Conservation (phyloP, 2,329 filamentous ascomycete genomes). For the Pochonia chlamydosporia region DNA sequence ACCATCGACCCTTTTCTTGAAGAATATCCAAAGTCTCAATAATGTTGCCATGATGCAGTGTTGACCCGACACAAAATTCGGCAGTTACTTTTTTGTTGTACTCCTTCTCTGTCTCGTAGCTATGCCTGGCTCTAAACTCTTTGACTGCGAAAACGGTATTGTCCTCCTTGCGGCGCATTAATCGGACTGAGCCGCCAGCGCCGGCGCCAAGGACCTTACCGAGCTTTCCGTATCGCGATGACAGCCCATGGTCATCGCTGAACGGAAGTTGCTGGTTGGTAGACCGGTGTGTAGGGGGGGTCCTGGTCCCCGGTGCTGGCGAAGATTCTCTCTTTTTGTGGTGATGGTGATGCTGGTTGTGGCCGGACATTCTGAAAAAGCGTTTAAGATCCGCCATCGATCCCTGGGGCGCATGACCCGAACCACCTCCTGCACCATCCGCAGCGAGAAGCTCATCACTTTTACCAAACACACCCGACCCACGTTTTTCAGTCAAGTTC, state of each 20-base stretch:
- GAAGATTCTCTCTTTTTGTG: constrained; percentile 65
- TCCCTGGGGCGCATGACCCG: constrained; percentile 43
- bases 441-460: constrained; percentile 25
- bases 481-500: constrained; percentile 49
- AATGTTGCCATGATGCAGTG: constrained; percentile 93
- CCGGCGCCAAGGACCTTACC: constrained; percentile 91
- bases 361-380: constrained; percentile 81
- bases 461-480: constrained; percentile 34
- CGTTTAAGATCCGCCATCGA: constrained; percentile 94
- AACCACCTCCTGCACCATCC: constrained; percentile 15
- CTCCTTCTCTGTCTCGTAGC: constrained; percentile 89
- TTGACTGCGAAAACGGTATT: constrained; percentile 95
- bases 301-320: constrained; percentile 50
- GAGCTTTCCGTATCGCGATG: constrained; percentile 92
- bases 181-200: constrained; percentile 85
- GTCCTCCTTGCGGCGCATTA: constrained; percentile 92
- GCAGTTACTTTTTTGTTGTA: constrained; percentile 98
- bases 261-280: constrained; percentile 68
- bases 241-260: constrained; percentile 84
- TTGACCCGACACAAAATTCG: constrained; percentile 96
- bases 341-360: constrained; percentile 61
- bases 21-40: constrained; percentile 97
- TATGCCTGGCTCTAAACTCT: constrained; percentile 87
- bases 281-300: constrained; percentile 39
- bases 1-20: constrained; percentile 91